Evolutionary conservation across 2,329 filamentous ascomycete genomes (phyloP).

Genomic region (Pseudogymnoascus sp.): DNA sequence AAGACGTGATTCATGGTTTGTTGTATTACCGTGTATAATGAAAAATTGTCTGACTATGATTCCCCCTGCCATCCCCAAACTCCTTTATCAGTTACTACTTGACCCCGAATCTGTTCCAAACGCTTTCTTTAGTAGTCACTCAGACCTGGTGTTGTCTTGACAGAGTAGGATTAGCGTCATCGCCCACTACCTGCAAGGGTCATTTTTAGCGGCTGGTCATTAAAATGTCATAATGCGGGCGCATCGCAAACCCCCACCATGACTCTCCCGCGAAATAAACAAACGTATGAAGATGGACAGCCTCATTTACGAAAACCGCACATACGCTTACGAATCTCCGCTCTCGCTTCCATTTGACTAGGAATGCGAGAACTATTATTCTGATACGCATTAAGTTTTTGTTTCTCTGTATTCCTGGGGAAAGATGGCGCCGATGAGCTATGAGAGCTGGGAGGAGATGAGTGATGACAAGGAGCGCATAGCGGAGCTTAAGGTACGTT

Average conservation of each 20-base stretch:
- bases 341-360: background rate
- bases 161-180: background rate
- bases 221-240: constrained; percentile 5
- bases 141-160: background rate
- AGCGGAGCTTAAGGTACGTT: background rate
- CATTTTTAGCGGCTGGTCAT: background rate
- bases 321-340: background rate
- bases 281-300: background rate
- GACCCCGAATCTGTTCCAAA: background rate
- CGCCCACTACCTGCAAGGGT: background rate
- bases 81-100: no score
- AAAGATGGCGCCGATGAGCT: background rate
- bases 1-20: background rate
- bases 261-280: background rate
- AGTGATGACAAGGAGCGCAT: background rate
- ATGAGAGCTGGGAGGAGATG: background rate
- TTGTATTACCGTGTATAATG: background rate
- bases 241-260: constrained; percentile 4
- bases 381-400: background rate
- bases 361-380: background rate
- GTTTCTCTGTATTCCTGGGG: background rate
- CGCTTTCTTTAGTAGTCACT: background rate
- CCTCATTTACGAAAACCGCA: background rate
- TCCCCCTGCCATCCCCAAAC: background rate
- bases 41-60: background rate